A percentile compares a stretch with the other conserved stretches of the same genome.
Evolutionary conservation across 1,284 basidiomycete species (phyloP).

Genomic region (Laetiporus sulphureus): DNA sequence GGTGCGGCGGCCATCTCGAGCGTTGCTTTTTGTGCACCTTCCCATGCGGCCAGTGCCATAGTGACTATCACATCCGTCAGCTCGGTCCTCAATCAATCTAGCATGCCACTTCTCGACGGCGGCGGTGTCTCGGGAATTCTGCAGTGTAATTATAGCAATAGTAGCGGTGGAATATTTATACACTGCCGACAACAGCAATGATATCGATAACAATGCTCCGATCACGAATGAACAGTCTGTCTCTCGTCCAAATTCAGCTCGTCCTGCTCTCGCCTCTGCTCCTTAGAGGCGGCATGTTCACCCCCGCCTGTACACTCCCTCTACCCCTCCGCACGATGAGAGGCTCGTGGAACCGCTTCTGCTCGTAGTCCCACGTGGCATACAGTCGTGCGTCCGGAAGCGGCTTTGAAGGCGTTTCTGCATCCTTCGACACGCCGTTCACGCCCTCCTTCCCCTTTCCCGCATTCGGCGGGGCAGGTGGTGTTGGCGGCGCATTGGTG

Average conservation of each 20-base stretch:
- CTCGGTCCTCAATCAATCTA: background rate
- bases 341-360: slow-evolving; percentile 55
- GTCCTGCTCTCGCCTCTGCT: slow-evolving; percentile 23
- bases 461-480: slow-evolving; percentile 28
- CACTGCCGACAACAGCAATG: too few species aligned
- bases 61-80: slow-evolving; percentile 7
- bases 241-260: too few species aligned
- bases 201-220: too few species aligned
- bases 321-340: slow-evolving; percentile 27
- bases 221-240: too few species aligned
- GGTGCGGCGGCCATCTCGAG: background rate
- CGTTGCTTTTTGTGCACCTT: slow-evolving; percentile 1
- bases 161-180: too few species aligned
- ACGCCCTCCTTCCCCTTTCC: slow-evolving; percentile 28
- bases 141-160: too few species aligned
- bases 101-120: too few species aligned
- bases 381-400: slow-evolving; percentile 64
- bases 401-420: slow-evolving; percentile 28
- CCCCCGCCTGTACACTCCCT: slow-evolving; percentile 20
- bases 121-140: too few species aligned
- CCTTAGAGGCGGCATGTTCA: slow-evolving; percentile 11
- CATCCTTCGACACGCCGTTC: slow-evolving; percentile 29
- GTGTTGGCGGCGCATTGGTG: slow-evolving; percentile 20
- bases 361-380: slow-evolving; percentile 72
- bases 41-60: slow-evolving; percentile 6